Base-by-base conservation (phyloP, 1,139 yeast genomes). In the Zygoascus meyerae region DNA sequence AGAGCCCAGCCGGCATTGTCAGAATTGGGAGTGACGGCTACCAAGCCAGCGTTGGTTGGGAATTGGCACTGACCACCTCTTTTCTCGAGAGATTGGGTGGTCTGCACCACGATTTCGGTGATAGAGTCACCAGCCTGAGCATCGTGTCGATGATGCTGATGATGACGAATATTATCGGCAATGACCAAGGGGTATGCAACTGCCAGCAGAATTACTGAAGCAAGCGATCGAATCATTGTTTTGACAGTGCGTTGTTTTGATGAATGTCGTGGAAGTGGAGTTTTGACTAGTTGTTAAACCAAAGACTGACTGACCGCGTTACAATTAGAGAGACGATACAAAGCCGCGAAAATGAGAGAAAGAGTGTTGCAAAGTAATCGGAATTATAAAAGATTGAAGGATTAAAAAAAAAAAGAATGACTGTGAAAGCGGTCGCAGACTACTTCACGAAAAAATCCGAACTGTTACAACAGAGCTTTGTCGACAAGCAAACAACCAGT, bases 1-100 rank as follows among this genome's bases (percentile, higher is more conserved):
- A 85, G 73, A 48, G 95, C 95, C 95, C 95, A 87, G 32, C 95
- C 95, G 39, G 75, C 90, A 60, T 85, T 84, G 26, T 64, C 55
- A 26, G 78, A 73, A 37, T 66, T 62, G 6, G 75, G 71, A 42
- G 86, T 81, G 46, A 86, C 81, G 1, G 81, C 68, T 18, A 86
- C 89, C 59, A 86, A 72, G 12, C 86, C 89, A 34, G 71, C 71
- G 56, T 75, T 69, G 18, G 74, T 55, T 35, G 95, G 95, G 66
- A 86, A 85, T 15, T 74, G 56, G 66, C 95, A 86, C 21, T 81
- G 77, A 26, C 67, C 68, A 7, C 49, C 45, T 46, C 66, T 59
- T 42, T 59, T 59, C 18, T 41, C 81, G 12, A 71, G 64, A 16
- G 7, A 29, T 18, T 10, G 28, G 14, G 36, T 29, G 5, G 32